phyloP scores from a whole-genome alignment of 2,329 filamentous ascomycete species.

The Beauveria varroae region DNA sequence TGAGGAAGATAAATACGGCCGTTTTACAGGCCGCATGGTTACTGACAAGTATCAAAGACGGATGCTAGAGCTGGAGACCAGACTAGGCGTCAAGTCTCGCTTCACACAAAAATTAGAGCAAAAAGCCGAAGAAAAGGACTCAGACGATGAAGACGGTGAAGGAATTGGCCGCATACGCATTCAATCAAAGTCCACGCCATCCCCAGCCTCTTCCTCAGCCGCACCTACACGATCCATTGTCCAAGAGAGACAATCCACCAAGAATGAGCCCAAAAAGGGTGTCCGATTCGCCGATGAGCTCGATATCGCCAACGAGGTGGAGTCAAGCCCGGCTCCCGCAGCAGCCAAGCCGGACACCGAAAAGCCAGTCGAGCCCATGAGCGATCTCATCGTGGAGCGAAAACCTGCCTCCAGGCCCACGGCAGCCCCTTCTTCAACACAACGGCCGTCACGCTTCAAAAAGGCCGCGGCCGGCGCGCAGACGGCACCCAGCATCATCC shows the following conservation, averaged over 20 bases:
- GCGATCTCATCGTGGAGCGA: conserved; percentile 44
- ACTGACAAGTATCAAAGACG: conserved; percentile 67
- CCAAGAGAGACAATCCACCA: conserved; percentile 21
- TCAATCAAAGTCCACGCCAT: conserved; percentile 15
- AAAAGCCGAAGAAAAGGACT: conserved; percentile 31
- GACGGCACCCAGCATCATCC: conserved; percentile 17
- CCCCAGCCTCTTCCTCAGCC: conserved; percentile 14
- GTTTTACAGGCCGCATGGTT: conserved; percentile 59
- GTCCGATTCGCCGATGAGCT: conserved; percentile 74
- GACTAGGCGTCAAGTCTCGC: conserved; percentile 53
- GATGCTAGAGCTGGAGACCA: conserved; percentile 81
- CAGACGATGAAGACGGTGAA: conserved; percentile 35
- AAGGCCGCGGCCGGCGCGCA: conserved; percentile 23
- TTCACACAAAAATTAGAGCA: conserved; percentile 47
- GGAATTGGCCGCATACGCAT: conserved; percentile 50
- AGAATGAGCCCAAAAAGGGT: conserved; percentile 48
- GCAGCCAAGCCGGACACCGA: conserved; percentile 19
- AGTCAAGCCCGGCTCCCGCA: conserved; percentile 14
- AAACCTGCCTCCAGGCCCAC: conserved; percentile 18
- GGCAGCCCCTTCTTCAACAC: conserved; percentile 16
- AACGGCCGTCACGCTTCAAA: conserved; percentile 46
- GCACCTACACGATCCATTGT: conserved; percentile 26
- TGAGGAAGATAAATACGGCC: conserved; percentile 69
- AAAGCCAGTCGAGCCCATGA: conserved; percentile 38
- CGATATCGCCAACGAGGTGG: conserved; percentile 53